Percentiles rank a stretch among this genome's conserved stretches.
phyloP scores from a whole-genome alignment of 345 rosid genomes.

The Linum tenue region DNA sequence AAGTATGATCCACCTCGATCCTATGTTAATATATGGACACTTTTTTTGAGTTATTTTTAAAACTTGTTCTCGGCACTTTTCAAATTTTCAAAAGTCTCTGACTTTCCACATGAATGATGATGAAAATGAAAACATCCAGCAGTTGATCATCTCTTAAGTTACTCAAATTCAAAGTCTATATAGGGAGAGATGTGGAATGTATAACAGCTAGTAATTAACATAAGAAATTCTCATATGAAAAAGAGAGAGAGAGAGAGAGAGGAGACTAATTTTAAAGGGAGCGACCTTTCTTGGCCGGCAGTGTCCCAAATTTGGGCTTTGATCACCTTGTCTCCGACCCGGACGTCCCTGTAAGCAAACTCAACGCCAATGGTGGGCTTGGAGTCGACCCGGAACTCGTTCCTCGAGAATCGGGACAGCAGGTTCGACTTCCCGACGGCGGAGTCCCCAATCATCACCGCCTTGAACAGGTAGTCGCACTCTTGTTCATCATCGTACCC shows the following conservation, averaged over 20 bases:
- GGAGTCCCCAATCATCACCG: slow-evolving; percentile 78
- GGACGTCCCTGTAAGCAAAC: slow-evolving; percentile 69
- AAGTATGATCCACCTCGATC: too few relatives aligned
- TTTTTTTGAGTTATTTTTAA: too few relatives aligned
- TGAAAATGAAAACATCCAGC: too few relatives aligned
- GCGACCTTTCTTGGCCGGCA: slow-evolving; percentile 88
- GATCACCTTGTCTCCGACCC: slow-evolving; percentile 46
- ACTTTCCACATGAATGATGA: too few relatives aligned
- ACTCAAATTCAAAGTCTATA: too few relatives aligned
- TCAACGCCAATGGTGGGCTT: slow-evolving; percentile 86
- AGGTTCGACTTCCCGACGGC: slow-evolving; percentile 79
- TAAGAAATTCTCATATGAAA: too few relatives aligned
- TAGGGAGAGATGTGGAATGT: too few relatives aligned
- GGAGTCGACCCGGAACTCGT: slow-evolving; percentile 61
- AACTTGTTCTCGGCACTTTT: too few relatives aligned
- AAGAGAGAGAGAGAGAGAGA: neutral
- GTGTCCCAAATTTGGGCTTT: slow-evolving; percentile 98
- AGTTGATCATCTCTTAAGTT: too few relatives aligned
- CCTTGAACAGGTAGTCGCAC: slow-evolving; percentile 60
- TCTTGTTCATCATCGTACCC: slow-evolving; percentile 30
- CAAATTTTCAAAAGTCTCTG: too few relatives aligned
- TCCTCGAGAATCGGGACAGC: slow-evolving; percentile 59
- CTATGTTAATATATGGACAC: too few relatives aligned
- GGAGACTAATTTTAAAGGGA: neutral
- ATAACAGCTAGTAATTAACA: too few relatives aligned